Conservation (phyloP, 2,329 filamentous ascomycete genomes). For the Aspergillus alliaceus region DNA sequence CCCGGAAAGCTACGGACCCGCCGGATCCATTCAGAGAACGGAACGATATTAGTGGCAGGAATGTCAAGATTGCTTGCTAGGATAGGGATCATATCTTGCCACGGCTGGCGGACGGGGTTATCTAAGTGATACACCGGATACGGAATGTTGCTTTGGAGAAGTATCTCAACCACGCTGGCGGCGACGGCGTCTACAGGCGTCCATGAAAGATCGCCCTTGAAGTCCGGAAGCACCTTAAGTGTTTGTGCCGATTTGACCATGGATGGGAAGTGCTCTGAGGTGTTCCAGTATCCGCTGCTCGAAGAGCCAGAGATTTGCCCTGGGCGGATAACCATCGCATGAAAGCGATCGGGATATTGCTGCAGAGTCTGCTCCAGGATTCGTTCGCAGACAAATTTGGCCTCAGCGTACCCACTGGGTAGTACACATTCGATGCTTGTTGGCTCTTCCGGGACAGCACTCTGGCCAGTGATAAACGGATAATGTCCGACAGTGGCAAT, state of each 20-base stretch:
- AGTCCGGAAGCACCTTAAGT: slow-evolving; percentile 42
- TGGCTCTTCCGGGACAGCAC: slow-evolving; percentile 46
- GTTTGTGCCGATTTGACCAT: slow-evolving; percentile 54
- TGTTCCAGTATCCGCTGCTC: slow-evolving; percentile 56
- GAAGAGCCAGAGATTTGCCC: slow-evolving; percentile 56
- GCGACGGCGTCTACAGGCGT: slow-evolving; percentile 47
- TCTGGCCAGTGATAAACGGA: slow-evolving; percentile 20
- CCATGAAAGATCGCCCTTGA: slow-evolving; percentile 47
- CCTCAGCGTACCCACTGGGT: slow-evolving; percentile 53
- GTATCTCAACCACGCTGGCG: slow-evolving; percentile 33
- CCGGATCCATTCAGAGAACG: slow-evolving; percentile 44
- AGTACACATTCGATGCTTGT: slow-evolving; percentile 43
- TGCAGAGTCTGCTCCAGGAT: slow-evolving; percentile 53
- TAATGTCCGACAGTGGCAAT: slow-evolving; percentile 42
- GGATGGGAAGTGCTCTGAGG: slow-evolving; percentile 52
- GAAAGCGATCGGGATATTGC: slow-evolving; percentile 43
- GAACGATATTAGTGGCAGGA: slow-evolving; percentile 30
- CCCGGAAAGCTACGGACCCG: slow-evolving; percentile 30
- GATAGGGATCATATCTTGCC: slow-evolving; percentile 37
- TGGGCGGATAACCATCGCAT: slow-evolving; percentile 44
- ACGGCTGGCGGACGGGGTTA: slow-evolving; percentile 46
- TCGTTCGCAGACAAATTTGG: slow-evolving; percentile 52
- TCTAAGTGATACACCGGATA: slow-evolving; percentile 49
- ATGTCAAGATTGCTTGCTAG: slow-evolving; percentile 37
- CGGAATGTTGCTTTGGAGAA: slow-evolving; percentile 11